A percentile compares a stretch with the other conserved stretches of the same genome.
phyloP scores from a whole-genome alignment of 768 basidiomycete species.

The Calocera viscosa region DNA sequence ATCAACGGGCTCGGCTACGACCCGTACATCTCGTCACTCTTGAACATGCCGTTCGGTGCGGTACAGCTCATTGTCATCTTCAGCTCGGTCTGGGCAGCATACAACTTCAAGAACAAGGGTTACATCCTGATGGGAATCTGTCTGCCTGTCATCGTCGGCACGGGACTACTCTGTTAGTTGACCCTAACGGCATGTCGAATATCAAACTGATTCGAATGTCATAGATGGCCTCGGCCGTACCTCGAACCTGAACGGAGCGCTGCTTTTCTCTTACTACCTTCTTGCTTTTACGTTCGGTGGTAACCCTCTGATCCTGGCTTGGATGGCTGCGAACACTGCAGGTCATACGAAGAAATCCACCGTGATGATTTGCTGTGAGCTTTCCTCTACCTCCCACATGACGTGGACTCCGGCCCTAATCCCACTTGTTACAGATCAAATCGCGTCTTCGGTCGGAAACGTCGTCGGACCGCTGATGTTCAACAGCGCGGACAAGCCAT shows the following conservation, averaged over 20 bases:
- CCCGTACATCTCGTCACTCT: not conserved
- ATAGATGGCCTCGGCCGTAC: not conserved
- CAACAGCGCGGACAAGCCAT: constrained; percentile 22
- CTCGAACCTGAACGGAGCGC: constrained; percentile 13
- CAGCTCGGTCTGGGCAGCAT: constrained; percentile 19
- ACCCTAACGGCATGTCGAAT: constrained; percentile 3
- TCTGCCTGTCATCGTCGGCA: constrained; percentile 13
- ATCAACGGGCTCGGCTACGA: not conserved
- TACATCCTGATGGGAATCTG: constrained; percentile 18
- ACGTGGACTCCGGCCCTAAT: constrained; percentile 14
- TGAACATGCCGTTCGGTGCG: constrained; percentile 18
- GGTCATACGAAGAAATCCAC: constrained; percentile 16
- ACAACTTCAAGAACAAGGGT: constrained; percentile 20
- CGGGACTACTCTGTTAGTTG: constrained; percentile 19
- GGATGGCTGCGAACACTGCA: constrained; percentile 26
- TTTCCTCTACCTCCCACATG: constrained; percentile 18
- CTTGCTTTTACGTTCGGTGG: constrained; percentile 26
- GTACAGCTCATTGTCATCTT: constrained; percentile 23
- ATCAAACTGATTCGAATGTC: not conserved
- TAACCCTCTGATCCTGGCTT: constrained; percentile 26
- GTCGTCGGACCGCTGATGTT: constrained; percentile 27
- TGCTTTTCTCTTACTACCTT: constrained; percentile 26
- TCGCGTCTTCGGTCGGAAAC: constrained; percentile 24
- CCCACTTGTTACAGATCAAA: not conserved
- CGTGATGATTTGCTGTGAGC: not conserved